phyloP scores from a whole-genome alignment of 2,329 filamentous ascomycete species.

The Fusarium sp. region DNA sequence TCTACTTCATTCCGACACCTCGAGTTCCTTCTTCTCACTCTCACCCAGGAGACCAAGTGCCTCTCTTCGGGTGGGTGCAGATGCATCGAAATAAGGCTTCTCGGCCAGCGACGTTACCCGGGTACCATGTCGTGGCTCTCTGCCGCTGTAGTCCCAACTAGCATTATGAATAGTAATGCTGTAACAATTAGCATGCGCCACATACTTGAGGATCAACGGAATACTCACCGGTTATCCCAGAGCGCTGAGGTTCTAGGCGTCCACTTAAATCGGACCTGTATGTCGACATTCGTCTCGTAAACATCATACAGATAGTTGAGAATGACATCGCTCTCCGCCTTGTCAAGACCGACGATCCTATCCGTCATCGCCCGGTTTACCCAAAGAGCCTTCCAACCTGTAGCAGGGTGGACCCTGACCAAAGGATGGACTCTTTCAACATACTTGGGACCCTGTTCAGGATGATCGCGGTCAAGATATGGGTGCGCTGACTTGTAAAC shows the following conservation, averaged over 20 bases:
- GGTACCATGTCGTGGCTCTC: slow-evolving; percentile 76
- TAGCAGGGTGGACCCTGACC: slow-evolving; percentile 77
- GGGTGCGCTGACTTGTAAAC: slow-evolving; percentile 74
- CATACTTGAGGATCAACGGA: neutral
- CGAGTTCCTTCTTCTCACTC: slow-evolving; percentile 58
- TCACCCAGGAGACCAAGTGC: slow-evolving; percentile 72
- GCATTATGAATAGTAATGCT: slow-evolving; percentile 80
- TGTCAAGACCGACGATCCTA: slow-evolving; percentile 75
- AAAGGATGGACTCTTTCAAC: slow-evolving; percentile 76
- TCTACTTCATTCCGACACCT: neutral
- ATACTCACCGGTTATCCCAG: slow-evolving; percentile 74
- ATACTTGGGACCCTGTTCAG: slow-evolving; percentile 70
- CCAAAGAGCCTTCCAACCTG: slow-evolving; percentile 79
- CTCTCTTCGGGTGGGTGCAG: slow-evolving; percentile 74
- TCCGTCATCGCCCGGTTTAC: slow-evolving; percentile 78
- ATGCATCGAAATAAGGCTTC: slow-evolving; percentile 74
- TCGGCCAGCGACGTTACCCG: slow-evolving; percentile 78
- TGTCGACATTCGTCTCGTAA: slow-evolving; percentile 76
- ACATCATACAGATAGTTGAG: slow-evolving; percentile 75
- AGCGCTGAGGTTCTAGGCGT: slow-evolving; percentile 73
- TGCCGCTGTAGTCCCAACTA: slow-evolving; percentile 78
- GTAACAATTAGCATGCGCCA: neutral
- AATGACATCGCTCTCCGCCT: slow-evolving; percentile 75
- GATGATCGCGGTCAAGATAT: slow-evolving; percentile 73
- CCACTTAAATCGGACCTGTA: slow-evolving; percentile 79